Base-by-base conservation (phyloP, 176 grass and related monocot species). In the Carex kokanica region DNA sequence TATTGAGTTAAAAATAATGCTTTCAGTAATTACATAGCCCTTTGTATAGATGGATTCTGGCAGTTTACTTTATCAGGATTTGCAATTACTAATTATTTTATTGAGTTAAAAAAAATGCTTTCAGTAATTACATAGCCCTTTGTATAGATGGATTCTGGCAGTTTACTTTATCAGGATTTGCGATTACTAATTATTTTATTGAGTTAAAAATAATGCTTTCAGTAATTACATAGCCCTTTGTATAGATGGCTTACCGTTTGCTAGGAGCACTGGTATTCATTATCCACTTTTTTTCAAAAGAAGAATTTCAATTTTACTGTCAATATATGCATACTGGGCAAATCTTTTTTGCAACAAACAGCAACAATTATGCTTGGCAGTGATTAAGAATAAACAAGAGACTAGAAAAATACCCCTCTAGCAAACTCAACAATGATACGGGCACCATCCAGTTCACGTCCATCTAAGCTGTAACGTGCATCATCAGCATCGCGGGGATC, bases 401-500 rank as follows among this genome's bases (percentile, higher is more conserved):
- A 64, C 21, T 13, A 74, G 8, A 5, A 74, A 71, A 89, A 81
- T 90, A 99, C 96, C 85, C 96, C 96, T 85, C 94, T 93, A 65
- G 96, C 96, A 85, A 95, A 95, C 60, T 99, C 96, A 41, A 99
- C 96, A 81, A 90, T 81, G 41, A 99, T 90, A 29, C 93, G 93
- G 83, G 90, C 91, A 38, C 96, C 96, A 92, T 99, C 96, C 86
- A 99, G 84, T 20, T 99, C 96, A 64, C 91, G 90, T 29, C 96
- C 96, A 89, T 99, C 88, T 53, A 99, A 83, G 69, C 90, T 91
- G 78, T 99, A 95, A 34, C 88, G 88, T 1, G 96, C 96, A 54
- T 99, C 96, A 85, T 99, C 96, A 65, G 96, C 96, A 92, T 99
- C 96, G 41, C 89, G 96, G 27, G 91, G 81, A 83, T 99, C 93